Evolutionary conservation across 2,329 filamentous ascomycete species (phyloP).

Genomic region (Fusarium kyushuense): DNA sequence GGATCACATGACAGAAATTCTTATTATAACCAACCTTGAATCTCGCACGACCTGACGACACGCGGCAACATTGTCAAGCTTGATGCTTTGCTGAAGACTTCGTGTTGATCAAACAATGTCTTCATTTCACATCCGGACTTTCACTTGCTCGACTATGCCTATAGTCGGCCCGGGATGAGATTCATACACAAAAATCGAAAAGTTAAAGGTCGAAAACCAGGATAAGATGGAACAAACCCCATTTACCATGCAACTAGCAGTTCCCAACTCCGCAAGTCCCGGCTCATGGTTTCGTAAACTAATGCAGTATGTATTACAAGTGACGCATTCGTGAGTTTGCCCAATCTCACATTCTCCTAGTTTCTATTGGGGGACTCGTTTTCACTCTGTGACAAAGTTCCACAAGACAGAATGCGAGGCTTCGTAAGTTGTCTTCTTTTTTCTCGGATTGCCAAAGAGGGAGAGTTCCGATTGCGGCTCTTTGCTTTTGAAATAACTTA

Average conservation of each 20-base stretch:
- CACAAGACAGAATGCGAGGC: constrained; percentile 16
- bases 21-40: not conserved
- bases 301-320: constrained; percentile 16
- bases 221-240: constrained; percentile 6
- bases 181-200: not conserved
- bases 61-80: not conserved
- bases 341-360: constrained; percentile 1
- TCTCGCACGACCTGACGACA: not conserved
- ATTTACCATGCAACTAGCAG: constrained; percentile 1
- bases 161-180: constrained; percentile 30
- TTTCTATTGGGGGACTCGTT: constrained; percentile 3
- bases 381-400: constrained; percentile 18
- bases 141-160: not conserved
- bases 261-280: constrained; percentile 24
- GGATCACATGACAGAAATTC: not conserved
- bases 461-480: constrained; percentile 31
- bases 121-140: not conserved
- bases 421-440: constrained; percentile 19
- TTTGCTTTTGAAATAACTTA: not conserved
- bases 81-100: not conserved
- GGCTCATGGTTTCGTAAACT: too few species aligned
- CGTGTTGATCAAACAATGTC: not conserved
- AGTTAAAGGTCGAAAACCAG: constrained; percentile 2
- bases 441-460: constrained; percentile 30
- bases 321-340: constrained; percentile 9